Base-by-base conservation (phyloP, 2,329 filamentous ascomycete species). In the Trichoderma gracile region DNA sequence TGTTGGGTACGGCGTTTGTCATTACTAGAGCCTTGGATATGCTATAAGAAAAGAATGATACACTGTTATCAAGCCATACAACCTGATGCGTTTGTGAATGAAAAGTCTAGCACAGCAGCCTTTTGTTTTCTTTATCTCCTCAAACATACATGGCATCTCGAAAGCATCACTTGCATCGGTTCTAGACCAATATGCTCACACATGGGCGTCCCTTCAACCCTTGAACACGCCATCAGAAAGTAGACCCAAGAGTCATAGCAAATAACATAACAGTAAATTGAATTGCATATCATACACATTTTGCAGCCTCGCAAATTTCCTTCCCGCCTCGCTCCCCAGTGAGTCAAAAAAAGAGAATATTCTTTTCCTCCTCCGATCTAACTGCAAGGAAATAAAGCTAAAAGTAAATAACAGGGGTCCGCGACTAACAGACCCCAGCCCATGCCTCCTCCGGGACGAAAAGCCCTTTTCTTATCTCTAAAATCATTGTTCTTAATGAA, bases 271-370 rank as follows among this genome's bases (percentile, higher is more conserved):
- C 69, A 43, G n/a, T n/a, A 71, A 25, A 25, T 25, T 68, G 67
- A 71, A 73, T 73, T 70, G 72, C 72, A 69, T 74, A 74, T 73
- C 72, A 73, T 73, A 65, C 50, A 62, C 33, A 42, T 65, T 33
- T 43, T 43, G 47, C 52, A 23, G 10, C 49, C 56, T 49, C 43
- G 40, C 55, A 61, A 30, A 53, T 56, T 52, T 54, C 64, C 46
- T 43, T 63, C 9, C 64, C 19, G 64, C 64, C 40, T 52, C 64
- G 55, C 64, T 58, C 38, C 46, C 49, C 58, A 45, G 3, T 15
- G 59, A 19, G 27, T 56, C 46, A 54, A 42, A 46, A 57, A 63
- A 19, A 46, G 30, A 10, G 19, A 23, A 33, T 53, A 53, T 38
- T 38, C 12, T 38, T 56, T 38, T 43, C 19, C 50, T 30, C 43